A percentile compares a stretch with the other conserved stretches of the same genome.
Evolutionary conservation across 2,329 filamentous ascomycete genomes (phyloP).

Genomic region (Bipolaris victoriae): DNA sequence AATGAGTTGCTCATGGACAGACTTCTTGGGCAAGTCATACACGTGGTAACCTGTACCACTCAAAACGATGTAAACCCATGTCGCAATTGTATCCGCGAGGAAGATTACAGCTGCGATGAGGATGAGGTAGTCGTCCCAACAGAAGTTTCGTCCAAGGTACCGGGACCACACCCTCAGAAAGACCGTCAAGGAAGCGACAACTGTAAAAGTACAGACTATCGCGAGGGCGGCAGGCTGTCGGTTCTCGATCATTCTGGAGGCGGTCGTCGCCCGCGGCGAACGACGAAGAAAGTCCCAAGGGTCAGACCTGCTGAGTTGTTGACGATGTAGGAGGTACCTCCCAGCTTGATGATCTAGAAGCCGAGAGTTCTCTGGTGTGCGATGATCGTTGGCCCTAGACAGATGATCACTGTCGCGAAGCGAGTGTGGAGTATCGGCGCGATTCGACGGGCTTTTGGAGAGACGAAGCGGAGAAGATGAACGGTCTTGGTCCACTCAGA

Average conservation of each 20-base stretch:
- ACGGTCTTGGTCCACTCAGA: constrained; percentile 3
- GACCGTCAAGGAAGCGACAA: constrained; percentile 39
- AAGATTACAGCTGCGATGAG: constrained; percentile 32
- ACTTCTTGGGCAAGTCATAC: constrained; percentile 40
- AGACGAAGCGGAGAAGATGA: neutral
- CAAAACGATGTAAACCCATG: constrained; percentile 38
- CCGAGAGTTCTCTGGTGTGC: neutral
- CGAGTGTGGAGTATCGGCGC: constrained; percentile 10
- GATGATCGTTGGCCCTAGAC: constrained; percentile 13
- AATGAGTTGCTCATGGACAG: constrained; percentile 34
- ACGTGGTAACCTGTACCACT: constrained; percentile 44
- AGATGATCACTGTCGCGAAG: constrained; percentile 4
- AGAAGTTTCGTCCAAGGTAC: constrained; percentile 39
- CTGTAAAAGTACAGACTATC: constrained; percentile 36
- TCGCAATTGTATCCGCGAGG: constrained; percentile 30
- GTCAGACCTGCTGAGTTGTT: neutral
- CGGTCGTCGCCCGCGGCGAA: neutral
- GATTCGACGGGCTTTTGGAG: constrained; percentile 2
- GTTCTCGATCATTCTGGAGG: constrained; percentile 31
- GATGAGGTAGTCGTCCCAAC: constrained; percentile 45
- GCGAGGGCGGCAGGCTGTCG: constrained; percentile 37
- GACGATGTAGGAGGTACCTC: neutral
- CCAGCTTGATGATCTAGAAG: neutral
- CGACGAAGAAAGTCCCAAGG: neutral
- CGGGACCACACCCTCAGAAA: constrained; percentile 35